phyloP scores from a whole-genome alignment of 306 rosid genomes.

The Dicorynia guianensis region DNA sequence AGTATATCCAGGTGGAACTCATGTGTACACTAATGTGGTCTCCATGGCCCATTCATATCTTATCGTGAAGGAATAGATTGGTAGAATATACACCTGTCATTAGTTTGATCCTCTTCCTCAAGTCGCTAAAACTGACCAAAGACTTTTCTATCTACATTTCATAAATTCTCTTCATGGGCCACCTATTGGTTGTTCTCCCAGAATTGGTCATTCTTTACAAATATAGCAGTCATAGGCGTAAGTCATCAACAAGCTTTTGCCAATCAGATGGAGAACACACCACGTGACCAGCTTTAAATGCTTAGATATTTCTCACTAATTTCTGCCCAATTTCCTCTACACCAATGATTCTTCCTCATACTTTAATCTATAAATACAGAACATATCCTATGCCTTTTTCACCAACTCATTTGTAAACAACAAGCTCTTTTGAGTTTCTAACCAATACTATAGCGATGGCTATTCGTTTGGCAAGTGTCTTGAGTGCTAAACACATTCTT shows the following conservation, averaged over 20 bases:
- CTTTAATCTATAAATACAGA: constrained; percentile 35
- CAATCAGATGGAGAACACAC: constrained; percentile 25
- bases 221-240: neutral
- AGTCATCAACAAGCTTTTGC: constrained; percentile 19
- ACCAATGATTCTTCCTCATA: neutral
- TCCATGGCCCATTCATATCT: neutral
- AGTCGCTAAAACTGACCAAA: neutral
- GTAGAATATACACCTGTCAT: neutral
- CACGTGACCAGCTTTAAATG: constrained; percentile 31
- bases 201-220: neutral
- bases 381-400: neutral
- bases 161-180: constrained; percentile 15
- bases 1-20: neutral
- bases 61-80: neutral
- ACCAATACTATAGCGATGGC: neutral
- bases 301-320: constrained; percentile 16
- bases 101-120: neutral
- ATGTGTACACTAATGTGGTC: neutral
- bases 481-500: constrained; percentile 38
- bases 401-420: neutral
- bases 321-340: constrained; percentile 26
- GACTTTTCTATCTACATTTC: constrained; percentile 14
- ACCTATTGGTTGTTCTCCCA: constrained; percentile 12
- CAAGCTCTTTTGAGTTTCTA: neutral
- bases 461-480: constrained; percentile 35